phyloP scores from a whole-genome alignment of 2,329 filamentous ascomycete species.

The Pezicula carpinea region DNA sequence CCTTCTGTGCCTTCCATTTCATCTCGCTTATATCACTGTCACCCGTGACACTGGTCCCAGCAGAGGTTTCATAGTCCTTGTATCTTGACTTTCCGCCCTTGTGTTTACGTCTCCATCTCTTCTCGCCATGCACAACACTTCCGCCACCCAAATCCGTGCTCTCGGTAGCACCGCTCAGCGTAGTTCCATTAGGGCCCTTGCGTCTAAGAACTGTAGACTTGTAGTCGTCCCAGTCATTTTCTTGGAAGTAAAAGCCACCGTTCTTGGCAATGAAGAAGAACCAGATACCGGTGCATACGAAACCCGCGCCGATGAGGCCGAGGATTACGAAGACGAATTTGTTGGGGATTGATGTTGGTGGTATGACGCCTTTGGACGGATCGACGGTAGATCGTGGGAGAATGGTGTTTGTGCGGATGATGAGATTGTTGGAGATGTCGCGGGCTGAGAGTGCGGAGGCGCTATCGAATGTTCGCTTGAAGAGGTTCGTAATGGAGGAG shows the following conservation, averaged over 20 bases:
- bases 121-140: slow-evolving; percentile 70
- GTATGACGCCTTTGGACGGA: slow-evolving; percentile 44
- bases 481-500: slow-evolving; percentile 17
- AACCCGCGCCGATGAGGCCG: slow-evolving; percentile 71
- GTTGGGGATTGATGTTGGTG: slow-evolving; percentile 48
- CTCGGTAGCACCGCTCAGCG: slow-evolving; percentile 76
- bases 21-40: slow-evolving; percentile 20
- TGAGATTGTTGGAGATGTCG: slow-evolving; percentile 8
- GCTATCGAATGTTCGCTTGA: slow-evolving; percentile 13
- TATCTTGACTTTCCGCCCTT: slow-evolving; percentile 29
- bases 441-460: slow-evolving; percentile 1
- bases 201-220: slow-evolving; percentile 89
- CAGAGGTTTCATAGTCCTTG: slow-evolving; percentile 29
- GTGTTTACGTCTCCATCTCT: slow-evolving; percentile 34
- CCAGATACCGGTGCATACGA: slow-evolving; percentile 79
- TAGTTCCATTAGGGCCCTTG: slow-evolving; percentile 82
- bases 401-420: slow-evolving; percentile 7
- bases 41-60: slow-evolving; percentile 12
- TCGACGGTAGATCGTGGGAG: slow-evolving; percentile 24
- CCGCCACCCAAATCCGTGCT: slow-evolving; percentile 84
- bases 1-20: slow-evolving; percentile 27
- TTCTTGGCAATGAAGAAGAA: slow-evolving; percentile 99
- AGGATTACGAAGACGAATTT: slow-evolving; percentile 79
- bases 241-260: slow-evolving; percentile 81
- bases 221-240: slow-evolving; percentile 97